A percentile compares a stretch with the other conserved stretches of the same genome.
Conservation (phyloP, 768 basidiomycete genomes). For the Clitopilus hobsonii region DNA sequence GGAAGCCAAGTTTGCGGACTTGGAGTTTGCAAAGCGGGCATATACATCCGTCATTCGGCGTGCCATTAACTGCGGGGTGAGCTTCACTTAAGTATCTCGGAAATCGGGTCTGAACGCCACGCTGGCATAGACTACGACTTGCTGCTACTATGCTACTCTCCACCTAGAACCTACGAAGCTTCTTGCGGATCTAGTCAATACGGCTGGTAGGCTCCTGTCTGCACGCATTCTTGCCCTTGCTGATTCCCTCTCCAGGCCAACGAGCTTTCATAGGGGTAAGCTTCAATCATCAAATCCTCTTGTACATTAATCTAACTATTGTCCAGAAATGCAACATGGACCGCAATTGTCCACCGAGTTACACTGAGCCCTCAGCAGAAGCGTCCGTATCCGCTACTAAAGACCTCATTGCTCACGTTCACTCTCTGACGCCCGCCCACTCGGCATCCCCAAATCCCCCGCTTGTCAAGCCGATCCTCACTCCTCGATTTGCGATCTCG, state of each 20-base stretch:
- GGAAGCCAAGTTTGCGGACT: conserved; percentile 72
- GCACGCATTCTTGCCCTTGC: not conserved
- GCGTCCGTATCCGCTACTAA: conserved; percentile 60
- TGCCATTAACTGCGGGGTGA: conserved; percentile 70
- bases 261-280: conserved; percentile 82
- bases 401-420: conserved; percentile 66
- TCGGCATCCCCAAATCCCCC: conserved; percentile 27
- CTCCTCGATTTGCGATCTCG: conserved; percentile 94
- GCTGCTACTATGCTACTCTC: conserved; percentile 84
- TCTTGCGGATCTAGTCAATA: conserved; percentile 71
- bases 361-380: conserved; percentile 59
- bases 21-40: conserved; percentile 59
- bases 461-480: conserved; percentile 85
- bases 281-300: not conserved
- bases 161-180: conserved; percentile 79
- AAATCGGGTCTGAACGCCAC: conserved; percentile 1
- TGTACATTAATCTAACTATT: conserved; percentile 3
- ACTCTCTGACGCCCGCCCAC: conserved; percentile 35
- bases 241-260: conserved; percentile 45
- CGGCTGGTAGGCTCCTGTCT: conserved; percentile 39
- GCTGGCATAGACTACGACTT: conserved; percentile 78
- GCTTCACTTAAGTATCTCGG: conserved; percentile 15
- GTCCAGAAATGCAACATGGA: conserved; percentile 91
- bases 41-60: conserved; percentile 73
- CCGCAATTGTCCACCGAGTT: conserved; percentile 60